phyloP scores from a whole-genome alignment of 1,284 basidiomycete species.

The Cutaneotrichosporon sp. region DNA sequence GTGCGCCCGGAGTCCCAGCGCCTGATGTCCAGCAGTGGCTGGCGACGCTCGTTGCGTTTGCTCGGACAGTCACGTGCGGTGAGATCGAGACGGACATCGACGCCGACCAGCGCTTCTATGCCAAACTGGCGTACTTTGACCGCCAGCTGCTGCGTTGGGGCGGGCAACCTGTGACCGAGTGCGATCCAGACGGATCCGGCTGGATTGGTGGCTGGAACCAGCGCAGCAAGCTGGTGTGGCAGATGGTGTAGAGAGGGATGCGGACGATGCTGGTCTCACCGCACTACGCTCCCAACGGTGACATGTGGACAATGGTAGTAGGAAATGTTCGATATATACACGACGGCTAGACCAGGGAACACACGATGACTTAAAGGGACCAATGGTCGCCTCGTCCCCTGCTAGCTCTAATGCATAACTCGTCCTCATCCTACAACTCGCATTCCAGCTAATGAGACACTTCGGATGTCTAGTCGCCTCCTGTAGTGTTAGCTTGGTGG shows the following conservation, averaged over 20 bases:
- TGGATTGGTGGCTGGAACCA: conserved; percentile 36
- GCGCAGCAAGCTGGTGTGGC: conserved; percentile 27
- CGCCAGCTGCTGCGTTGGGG: conserved; percentile 25
- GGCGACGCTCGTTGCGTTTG: conserved; percentile 17
- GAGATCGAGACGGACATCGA: conserved; percentile 28
- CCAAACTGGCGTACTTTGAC: conserved; percentile 28
- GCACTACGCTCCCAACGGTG: too few species aligned
- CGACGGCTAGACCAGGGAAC: too few species aligned
- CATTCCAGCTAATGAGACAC: too few species aligned
- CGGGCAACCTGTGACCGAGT: conserved; percentile 5
- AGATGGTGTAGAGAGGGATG: conserved; percentile 19
- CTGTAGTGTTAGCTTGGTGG: too few species aligned
- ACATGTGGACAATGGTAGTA: too few species aligned
- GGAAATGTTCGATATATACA: too few species aligned
- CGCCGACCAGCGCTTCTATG: conserved; percentile 20
- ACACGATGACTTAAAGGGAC: too few species aligned
- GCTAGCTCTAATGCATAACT: too few species aligned
- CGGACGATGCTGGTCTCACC: too few species aligned
- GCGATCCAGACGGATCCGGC: conserved; percentile 22
- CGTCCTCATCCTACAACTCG: too few species aligned
- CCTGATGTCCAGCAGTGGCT: conserved; percentile 15
- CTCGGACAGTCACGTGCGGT: conserved; percentile 16
- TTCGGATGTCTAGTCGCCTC: too few species aligned
- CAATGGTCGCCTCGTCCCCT: too few species aligned
- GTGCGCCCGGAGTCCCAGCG: not conserved